These are phyloP conservation scores for Seiridium unicorne DNA, from an alignment of 2,329 filamentous ascomycete species.

Conservation along the genomic window DNA sequence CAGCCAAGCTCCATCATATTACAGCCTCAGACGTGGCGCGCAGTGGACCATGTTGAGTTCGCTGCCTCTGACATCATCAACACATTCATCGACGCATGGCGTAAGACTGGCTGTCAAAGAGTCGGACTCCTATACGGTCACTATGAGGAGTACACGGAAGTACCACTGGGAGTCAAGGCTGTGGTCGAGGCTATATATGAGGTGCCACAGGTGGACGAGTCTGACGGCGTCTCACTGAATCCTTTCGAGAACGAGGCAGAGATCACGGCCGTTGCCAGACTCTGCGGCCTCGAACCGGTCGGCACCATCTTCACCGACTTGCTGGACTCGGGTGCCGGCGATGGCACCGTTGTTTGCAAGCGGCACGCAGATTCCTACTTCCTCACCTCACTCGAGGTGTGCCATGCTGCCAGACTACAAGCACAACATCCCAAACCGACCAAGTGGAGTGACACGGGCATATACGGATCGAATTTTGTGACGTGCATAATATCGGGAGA, in stretches of 20 bases:
- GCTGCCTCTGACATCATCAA: conserved; percentile 82
- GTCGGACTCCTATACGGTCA: conserved; percentile 88
- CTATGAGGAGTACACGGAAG: conserved; percentile 87
- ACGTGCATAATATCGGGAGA: conserved; percentile 96
- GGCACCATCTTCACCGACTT: conserved; percentile 96
- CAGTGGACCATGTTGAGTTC: conserved; percentile 98
- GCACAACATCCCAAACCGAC: conserved; percentile 84
- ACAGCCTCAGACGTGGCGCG: conserved; percentile 89
- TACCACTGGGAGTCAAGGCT: conserved; percentile 91
- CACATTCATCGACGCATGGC: conserved; percentile 88
- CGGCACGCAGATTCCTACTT: conserved; percentile 94
- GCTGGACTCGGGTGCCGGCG: conserved; percentile 73
- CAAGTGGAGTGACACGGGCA: conserved; percentile 95
- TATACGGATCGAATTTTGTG: conserved; percentile 94
- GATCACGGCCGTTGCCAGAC: conserved; percentile 73
- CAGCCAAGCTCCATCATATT: conserved; percentile 96
- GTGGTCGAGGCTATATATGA: conserved; percentile 98
- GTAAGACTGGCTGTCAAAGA: conserved; percentile 78
- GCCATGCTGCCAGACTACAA: conserved; percentile 84
- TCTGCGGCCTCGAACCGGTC: conserved; percentile 84
- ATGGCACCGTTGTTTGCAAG: conserved; percentile 90
- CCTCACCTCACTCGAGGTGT: conserved; percentile 87
- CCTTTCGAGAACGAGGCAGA: conserved; percentile 84
- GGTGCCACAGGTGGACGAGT: conserved; percentile 84
- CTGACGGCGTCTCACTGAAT: conserved; percentile 81